Conservation (phyloP, 78 protist genomes). For the Diacronema lutheri region DNA sequence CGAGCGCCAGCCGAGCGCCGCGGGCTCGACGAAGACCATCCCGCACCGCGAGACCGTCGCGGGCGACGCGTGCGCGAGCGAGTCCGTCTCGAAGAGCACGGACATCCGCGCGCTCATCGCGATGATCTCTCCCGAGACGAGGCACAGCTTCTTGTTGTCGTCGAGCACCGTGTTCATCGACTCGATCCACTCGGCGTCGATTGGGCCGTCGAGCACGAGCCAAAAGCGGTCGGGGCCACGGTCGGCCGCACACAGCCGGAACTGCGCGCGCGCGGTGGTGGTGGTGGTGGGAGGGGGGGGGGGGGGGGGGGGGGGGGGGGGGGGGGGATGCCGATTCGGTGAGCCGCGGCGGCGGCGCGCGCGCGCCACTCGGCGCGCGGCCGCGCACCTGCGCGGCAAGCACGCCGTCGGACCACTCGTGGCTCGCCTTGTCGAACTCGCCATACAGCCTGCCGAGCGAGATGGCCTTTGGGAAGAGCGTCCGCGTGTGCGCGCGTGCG, state of each 20-base stretch:
- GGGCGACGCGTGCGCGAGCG: slow-evolving; percentile 5
- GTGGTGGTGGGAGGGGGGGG: too few relatives aligned
- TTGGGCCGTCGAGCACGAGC: slow-evolving; percentile 78
- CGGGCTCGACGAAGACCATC: slow-evolving; percentile 76
- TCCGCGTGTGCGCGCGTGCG: slow-evolving; percentile 2
- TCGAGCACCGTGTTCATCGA: too few relatives aligned
- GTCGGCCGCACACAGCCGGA: neutral
- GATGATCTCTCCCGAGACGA: slow-evolving; percentile 33
- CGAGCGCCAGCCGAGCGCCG: slow-evolving; percentile 30
- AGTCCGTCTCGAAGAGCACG: slow-evolving; percentile 62
- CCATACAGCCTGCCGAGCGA: slow-evolving; percentile 70
- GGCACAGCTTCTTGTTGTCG: too few relatives aligned
- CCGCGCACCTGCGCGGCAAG: too few relatives aligned
- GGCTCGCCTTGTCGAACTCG: slow-evolving; percentile 44
- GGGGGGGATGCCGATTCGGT: too few relatives aligned
- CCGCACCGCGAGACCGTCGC: slow-evolving; percentile 77
- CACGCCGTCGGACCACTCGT: slow-evolving; percentile 73
- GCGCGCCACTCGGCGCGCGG: too few relatives aligned
- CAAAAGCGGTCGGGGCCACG: slow-evolving; percentile 33
- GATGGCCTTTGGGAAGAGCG: slow-evolving; percentile 66
- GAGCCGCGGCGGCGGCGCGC: too few relatives aligned
- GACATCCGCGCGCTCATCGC: slow-evolving; percentile 27
- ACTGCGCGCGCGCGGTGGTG: too few relatives aligned
- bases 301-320: too few relatives aligned
- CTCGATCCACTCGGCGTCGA: slow-evolving; percentile 85